Evolutionary conservation across 768 basidiomycete genomes (phyloP), one percentile per base, ranked within the genome.

Genomic region (Suillus brevipes): DNA sequence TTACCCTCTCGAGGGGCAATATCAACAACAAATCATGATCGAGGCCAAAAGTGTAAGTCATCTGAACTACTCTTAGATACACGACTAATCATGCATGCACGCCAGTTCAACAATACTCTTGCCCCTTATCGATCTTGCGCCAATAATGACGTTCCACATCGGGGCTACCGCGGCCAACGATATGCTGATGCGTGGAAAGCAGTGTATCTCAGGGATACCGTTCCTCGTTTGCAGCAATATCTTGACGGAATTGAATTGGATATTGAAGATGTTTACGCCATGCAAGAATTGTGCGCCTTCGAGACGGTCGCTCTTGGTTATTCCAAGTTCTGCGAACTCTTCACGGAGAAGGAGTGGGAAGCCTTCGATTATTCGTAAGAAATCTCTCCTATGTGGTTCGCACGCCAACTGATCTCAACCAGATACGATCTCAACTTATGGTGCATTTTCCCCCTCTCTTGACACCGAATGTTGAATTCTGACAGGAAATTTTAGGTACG

Each of bases 271-370:
- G 80, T 89, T 1, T 92, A 87, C 67, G 82, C 81, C 10, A 84
- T 92, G 81, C 91, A 92, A 71, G 87, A 90, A 75, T 78, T 88
- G 72, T 95, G 92, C 69, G 85, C 91, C 2, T 93, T 91, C 67
- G 92, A 94, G 89, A 93, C 95, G 6, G 94, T 95, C 43, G 90
- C 91, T 0, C 81, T 95, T 34, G 93, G 92, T 7, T 94, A 91
- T 73, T 93, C 91, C 18, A 89, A 88, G 68, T 96, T 95, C 79
- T 96, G 94, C 68, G 86, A 87, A 64, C 80, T 96, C 5, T 96
- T 96, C 76, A 93, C 91, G 0, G 83, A 89, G 70, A 85, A 91
- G 58, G 94, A 96, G 75, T 95, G 94, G 93, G 88, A 91, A 71
- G 92, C 92, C 1, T 95, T 94, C 72, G 84, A 91, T 73, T 95